phyloP scores from a whole-genome alignment of 306 rosid species.

The Luffa aegyptiaca region DNA sequence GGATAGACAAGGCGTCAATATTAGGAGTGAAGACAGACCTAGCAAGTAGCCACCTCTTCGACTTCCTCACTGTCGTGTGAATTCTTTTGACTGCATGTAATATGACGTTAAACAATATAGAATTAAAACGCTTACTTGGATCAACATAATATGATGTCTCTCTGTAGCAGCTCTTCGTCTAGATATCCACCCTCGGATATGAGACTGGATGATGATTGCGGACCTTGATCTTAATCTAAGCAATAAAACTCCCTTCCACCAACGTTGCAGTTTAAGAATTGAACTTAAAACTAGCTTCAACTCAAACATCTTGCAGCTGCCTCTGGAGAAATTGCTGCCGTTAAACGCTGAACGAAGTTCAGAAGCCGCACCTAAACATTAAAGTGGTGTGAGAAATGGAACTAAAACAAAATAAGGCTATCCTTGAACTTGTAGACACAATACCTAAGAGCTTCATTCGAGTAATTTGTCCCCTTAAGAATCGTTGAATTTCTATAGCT shows the following conservation, averaged over 20 bases:
- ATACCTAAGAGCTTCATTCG: conserved; percentile 63
- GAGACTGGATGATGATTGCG: conserved; percentile 59
- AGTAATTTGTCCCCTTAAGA: conserved; percentile 53
- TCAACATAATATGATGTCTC: conserved; percentile 32
- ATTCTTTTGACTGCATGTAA: background rate
- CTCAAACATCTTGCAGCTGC: conserved; percentile 25
- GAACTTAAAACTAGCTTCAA: conserved; percentile 34
- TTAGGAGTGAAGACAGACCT: background rate
- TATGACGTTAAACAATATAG: background rate
- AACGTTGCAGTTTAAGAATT: conserved; percentile 61
- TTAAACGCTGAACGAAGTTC: conserved; percentile 13
- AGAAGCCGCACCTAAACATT: conserved; percentile 36
- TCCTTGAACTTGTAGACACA: background rate
- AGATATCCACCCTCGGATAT: conserved; percentile 53
- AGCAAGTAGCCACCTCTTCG: background rate
- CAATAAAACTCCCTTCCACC: conserved; percentile 63
- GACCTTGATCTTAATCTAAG: conserved; percentile 34
- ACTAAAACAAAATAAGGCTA: background rate
- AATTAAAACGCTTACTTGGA: conserved; percentile 47
- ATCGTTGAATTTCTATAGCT: conserved; percentile 51
- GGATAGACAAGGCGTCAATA: background rate
- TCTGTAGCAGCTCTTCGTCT: conserved; percentile 38
- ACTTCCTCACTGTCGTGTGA: background rate
- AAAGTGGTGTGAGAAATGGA: background rate
- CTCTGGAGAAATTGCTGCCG: conserved; percentile 21